Base-by-base conservation (phyloP, 2,329 filamentous ascomycete genomes). In the Rutstroemia sp. region DNA sequence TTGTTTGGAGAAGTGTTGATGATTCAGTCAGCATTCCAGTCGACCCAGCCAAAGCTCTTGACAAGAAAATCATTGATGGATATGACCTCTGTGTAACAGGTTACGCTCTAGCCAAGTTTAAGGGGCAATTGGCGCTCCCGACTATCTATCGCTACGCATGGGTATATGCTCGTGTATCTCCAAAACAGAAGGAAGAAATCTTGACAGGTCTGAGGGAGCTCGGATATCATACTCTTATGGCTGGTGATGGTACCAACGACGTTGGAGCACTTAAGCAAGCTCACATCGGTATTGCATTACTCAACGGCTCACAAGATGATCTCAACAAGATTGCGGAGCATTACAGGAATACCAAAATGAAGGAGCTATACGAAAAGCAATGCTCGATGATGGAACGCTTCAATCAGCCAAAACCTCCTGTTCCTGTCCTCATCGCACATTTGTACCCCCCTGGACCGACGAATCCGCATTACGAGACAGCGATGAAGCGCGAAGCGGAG, bases 161-260 rank as follows among this genome's bases (percentile, higher is more conserved):
- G 94, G 94, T 99, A 4, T 99, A 99, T 69, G 94, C 94, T 63
- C 90, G 94, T 68, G 94, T 99, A 9, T 99, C 94, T 1, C 94
- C 94, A 8, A 96, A 96, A 78, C 94, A 99, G 69, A 99, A 99
- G 76, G 94, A 99, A 72, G 92, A 97, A 54, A 97, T 99, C 68
- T 79, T 99, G n/a, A 82, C 96, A 21, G 94, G 94, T 39, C 82
- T 97, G 60, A 96, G 96, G 75, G 92, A 96, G 67, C 88, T 90
- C 75, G 94, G 94, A 50, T 99, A 99, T 76, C 96, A 94, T 59
- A 99, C 94, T 30, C 81, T 99, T 60, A 99, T 99, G 94, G 95
- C 92, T 66, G 94, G 94, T 72, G 94, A 99, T 68, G 94, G 94
- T 61, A 99, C 94, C 55, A 99, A 99, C 72, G 94, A 99, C 69